These are phyloP conservation scores for Backusella parvicylindrica DNA, from an alignment of 192 early-diverging fungal genomes.

Conservation along the genomic window DNA sequence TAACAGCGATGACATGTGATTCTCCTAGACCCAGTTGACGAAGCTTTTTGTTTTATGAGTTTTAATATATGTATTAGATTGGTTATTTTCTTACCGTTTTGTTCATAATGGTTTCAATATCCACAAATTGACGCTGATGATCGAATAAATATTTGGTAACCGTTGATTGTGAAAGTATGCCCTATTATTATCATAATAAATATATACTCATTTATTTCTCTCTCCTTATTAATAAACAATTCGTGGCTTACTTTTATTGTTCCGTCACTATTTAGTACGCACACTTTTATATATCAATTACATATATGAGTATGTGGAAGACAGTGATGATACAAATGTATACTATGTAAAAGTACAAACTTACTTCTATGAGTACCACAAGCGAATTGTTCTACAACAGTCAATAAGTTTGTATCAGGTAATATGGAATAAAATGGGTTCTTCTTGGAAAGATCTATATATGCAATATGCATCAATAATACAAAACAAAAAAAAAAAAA, in stretches of 20 bases:
- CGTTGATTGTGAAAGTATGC: constrained; percentile 76
- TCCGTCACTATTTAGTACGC: constrained; percentile 62
- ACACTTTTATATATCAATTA: constrained; percentile 37
- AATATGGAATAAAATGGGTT: constrained; percentile 83
- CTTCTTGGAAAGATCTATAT: constrained; percentile 67
- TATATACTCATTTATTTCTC: not conserved
- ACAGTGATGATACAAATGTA: too few relatives aligned
- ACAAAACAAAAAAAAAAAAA: not conserved
- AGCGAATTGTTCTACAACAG: constrained; percentile 70
- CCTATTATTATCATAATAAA: constrained; percentile 18
- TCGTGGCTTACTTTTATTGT: constrained; percentile 39
- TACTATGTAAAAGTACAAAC: too few relatives aligned
- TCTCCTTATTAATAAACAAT: not conserved
- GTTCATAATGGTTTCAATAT: constrained; percentile 39
- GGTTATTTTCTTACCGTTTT: constrained; percentile 38
- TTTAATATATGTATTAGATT: not conserved
- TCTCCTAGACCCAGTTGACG: constrained; percentile 54
- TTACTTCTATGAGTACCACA: constrained; percentile 72
- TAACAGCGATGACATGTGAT: constrained; percentile 50
- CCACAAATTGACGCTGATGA: constrained; percentile 46
- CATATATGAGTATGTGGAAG: too few relatives aligned
- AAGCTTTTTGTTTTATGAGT: constrained; percentile 28
- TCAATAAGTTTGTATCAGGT: constrained; percentile 69
- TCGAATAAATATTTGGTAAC: constrained; percentile 67
- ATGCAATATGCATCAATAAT: not conserved